Evolutionary conservation across 2,329 filamentous ascomycete genomes (phyloP).

Genomic region (Monilinia vaccinii-corymbosi): DNA sequence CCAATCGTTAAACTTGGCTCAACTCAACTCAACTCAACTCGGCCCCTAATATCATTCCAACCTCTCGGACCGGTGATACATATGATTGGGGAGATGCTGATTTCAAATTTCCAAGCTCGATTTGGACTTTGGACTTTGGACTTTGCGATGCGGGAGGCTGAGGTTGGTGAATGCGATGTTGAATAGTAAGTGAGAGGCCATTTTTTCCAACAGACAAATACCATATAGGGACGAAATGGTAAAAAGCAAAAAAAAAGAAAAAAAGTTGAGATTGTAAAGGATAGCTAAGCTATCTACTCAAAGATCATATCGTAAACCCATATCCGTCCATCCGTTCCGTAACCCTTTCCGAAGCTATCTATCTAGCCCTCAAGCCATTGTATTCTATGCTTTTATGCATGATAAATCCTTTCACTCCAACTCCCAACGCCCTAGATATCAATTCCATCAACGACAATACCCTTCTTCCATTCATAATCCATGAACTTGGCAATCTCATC

Average conservation of each 20-base stretch:
- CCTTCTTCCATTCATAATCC: slow-evolving; percentile 82
- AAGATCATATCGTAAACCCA: slow-evolving; percentile 1
- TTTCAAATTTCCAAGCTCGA: no score
- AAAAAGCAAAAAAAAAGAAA: not conserved
- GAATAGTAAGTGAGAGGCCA: no score
- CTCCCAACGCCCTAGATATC: slow-evolving; percentile 53
- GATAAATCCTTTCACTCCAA: slow-evolving; percentile 10
- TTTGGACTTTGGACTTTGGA: no score
- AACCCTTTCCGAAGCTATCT: slow-evolving; percentile 2
- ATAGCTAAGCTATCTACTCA: slow-evolving; percentile 5
- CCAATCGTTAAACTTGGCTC: no score
- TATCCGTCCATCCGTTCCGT: not conserved
- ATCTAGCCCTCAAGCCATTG: slow-evolving; percentile 8
- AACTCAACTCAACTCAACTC: no score
- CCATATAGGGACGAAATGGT: no score
- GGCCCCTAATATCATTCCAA: no score
- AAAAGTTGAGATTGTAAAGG: slow-evolving; percentile 28
- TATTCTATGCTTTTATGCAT: slow-evolving; percentile 13
- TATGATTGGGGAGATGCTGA: no score
- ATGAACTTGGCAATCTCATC: slow-evolving; percentile 65
- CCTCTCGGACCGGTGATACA: no score
- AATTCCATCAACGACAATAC: slow-evolving; percentile 72
- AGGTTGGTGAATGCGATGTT: no score
- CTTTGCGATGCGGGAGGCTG: no score
- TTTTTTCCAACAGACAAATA: no score